phyloP scores from a whole-genome alignment of 495 filamentous ascomycete genomes.

The Penicillium diatomitis region DNA sequence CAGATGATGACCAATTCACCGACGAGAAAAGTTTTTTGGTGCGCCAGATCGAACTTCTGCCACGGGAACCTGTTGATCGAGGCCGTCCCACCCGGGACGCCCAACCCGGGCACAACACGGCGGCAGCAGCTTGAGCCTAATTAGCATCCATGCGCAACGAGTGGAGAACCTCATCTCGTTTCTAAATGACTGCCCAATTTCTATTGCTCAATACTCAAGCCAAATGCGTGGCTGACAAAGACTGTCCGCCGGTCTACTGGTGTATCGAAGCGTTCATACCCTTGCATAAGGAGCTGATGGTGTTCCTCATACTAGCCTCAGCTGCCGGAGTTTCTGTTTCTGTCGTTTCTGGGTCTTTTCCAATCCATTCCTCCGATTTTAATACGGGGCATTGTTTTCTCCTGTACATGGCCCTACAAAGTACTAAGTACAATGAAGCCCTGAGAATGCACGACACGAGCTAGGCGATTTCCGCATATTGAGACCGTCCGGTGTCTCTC shows the following conservation, averaged over 20 bases:
- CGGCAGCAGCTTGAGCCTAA: slow-evolving; percentile 20
- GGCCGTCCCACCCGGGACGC: slow-evolving; percentile 23
- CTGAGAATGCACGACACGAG: too few relatives aligned
- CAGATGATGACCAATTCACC: slow-evolving; percentile 96
- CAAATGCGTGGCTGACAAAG: too few relatives aligned
- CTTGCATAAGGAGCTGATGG: slow-evolving; percentile 16
- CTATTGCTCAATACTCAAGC: too few relatives aligned
- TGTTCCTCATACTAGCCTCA: slow-evolving; percentile 11
- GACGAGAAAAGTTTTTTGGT: slow-evolving; percentile 96
- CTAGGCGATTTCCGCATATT: too few relatives aligned
- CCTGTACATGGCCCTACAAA: too few relatives aligned
- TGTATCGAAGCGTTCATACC: background rate
- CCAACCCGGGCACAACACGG: slow-evolving; percentile 26
- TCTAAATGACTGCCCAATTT: too few relatives aligned
- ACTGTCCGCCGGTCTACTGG: too few relatives aligned
- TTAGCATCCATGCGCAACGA: background rate
- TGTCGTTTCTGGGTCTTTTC: slow-evolving; percentile 3
- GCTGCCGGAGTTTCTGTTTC: slow-evolving; percentile 11
- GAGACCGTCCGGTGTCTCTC: too few relatives aligned
- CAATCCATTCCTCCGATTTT: too few relatives aligned
- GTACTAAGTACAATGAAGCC: too few relatives aligned
- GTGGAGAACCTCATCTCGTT: too few relatives aligned
- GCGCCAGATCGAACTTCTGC: slow-evolving; percentile 80
- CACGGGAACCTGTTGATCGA: slow-evolving; percentile 52
- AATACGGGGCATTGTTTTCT: too few relatives aligned